Evolutionary conservation across 2,329 filamentous ascomycete species (phyloP).

Genomic region (Aspergillus melleus): DNA sequence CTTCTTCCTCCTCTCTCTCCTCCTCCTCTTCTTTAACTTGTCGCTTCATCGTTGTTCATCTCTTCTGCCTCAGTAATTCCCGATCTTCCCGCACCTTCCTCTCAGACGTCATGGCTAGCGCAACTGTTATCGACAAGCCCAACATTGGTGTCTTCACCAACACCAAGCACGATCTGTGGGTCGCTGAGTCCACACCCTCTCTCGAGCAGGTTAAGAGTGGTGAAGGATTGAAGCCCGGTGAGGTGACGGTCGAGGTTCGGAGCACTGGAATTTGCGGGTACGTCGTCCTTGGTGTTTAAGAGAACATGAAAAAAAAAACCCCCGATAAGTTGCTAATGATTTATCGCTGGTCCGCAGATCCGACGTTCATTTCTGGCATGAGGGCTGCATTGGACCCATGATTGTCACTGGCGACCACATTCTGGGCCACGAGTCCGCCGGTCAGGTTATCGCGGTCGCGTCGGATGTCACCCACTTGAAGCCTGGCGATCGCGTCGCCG

Average conservation of each 20-base stretch:
- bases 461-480: constrained; percentile 75
- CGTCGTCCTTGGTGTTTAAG: constrained; percentile 19
- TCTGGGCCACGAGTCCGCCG: constrained; percentile 89
- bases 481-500: constrained; percentile 84
- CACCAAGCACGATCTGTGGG: constrained; percentile 87
- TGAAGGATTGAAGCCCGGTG: constrained; percentile 69
- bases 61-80: constrained; percentile 1
- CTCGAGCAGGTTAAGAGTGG: constrained; percentile 71
- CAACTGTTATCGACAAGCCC: constrained; percentile 60
- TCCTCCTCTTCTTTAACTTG: not conserved
- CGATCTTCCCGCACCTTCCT: constrained; percentile 3
- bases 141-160: constrained; percentile 98
- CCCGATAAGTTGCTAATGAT: constrained; percentile 9
- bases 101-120: constrained; percentile 27
- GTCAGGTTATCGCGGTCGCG: constrained; percentile 68
- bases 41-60: constrained; percentile 3
- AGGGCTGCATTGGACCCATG: constrained; percentile 94
- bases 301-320: not conserved
- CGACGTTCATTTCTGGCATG: constrained; percentile 97
- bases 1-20: constrained; percentile 12
- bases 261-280: constrained; percentile 96
- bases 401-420: constrained; percentile 86
- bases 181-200: constrained; percentile 73
- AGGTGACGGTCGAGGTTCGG: constrained; percentile 85
- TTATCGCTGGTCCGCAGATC: constrained; percentile 55